These are phyloP conservation scores for Leptosphaerulina australis DNA, from an alignment of 2,329 filamentous ascomycete genomes.

Conservation along the genomic window DNA sequence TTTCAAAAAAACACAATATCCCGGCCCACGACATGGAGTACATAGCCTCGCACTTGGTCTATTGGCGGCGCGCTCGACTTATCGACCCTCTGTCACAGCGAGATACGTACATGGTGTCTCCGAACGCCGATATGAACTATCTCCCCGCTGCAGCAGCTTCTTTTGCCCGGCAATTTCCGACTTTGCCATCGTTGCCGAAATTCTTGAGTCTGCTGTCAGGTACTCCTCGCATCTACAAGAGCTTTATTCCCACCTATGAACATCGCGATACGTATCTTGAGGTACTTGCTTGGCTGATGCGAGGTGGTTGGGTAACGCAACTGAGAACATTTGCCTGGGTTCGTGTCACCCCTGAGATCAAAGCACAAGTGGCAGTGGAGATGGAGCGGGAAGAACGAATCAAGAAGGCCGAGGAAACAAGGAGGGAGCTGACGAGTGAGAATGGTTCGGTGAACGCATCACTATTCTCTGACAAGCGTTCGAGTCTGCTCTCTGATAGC, in stretches of 20 bases:
- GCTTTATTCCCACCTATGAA: slow-evolving; percentile 83
- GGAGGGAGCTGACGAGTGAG: slow-evolving; percentile 40
- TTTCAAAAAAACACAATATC: slow-evolving; percentile 73
- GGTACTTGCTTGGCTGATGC: slow-evolving; percentile 91
- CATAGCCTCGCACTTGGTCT: slow-evolving; percentile 90
- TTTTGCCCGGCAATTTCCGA: slow-evolving; percentile 81
- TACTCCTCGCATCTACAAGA: slow-evolving; percentile 80
- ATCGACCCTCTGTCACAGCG: slow-evolving; percentile 88
- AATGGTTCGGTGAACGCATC: slow-evolving; percentile 38
- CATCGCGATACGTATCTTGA: slow-evolving; percentile 87
- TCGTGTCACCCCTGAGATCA: slow-evolving; percentile 79
- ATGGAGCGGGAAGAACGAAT: slow-evolving; percentile 58
- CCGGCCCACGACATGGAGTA: slow-evolving; percentile 81
- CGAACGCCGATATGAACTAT: slow-evolving; percentile 79
- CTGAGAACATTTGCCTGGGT: slow-evolving; percentile 91
- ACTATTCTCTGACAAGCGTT: slow-evolving; percentile 40
- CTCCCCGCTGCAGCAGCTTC: slow-evolving; percentile 71
- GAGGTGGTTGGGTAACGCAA: slow-evolving; percentile 92
- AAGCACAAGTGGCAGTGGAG: slow-evolving; percentile 77
- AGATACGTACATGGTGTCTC: slow-evolving; percentile 89
- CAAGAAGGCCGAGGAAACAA: slow-evolving; percentile 40
- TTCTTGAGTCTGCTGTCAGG: slow-evolving; percentile 85
- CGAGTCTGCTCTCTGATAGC: slow-evolving; percentile 35
- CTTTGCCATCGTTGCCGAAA: slow-evolving; percentile 80
- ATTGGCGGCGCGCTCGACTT: slow-evolving; percentile 91